These are phyloP conservation scores for Zarea fungicola DNA, from an alignment of 2,329 filamentous ascomycete genomes.

Conservation along the genomic window DNA sequence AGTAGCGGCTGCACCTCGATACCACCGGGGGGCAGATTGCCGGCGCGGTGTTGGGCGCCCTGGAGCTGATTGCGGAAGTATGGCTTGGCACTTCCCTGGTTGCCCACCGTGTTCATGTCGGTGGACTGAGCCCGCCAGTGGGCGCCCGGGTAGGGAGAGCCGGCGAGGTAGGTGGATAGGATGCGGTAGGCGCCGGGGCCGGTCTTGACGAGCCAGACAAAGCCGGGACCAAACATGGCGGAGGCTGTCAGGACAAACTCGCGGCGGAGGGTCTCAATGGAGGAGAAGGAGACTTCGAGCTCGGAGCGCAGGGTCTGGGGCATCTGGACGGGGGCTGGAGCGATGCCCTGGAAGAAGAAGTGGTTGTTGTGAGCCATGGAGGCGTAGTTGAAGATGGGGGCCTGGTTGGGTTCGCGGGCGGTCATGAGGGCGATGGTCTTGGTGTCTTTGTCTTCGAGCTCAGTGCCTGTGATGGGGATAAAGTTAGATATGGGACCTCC, in stretches of 20 bases:
- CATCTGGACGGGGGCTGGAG: constrained; percentile 44
- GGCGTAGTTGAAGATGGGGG: constrained; percentile 88
- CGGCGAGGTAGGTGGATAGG: constrained; percentile 85
- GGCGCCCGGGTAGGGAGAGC: constrained; percentile 78
- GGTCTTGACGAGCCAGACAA: constrained; percentile 83
- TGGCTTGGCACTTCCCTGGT: constrained; percentile 29
- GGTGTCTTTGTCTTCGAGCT: constrained; percentile 54
- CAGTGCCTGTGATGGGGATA: constrained; percentile 49
- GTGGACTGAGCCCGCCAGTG: constrained; percentile 67
- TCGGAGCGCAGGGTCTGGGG: constrained; percentile 49
- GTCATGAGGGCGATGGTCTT: constrained; percentile 68
- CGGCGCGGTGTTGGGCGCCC: constrained; percentile 21
- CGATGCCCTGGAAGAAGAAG: constrained; percentile 66
- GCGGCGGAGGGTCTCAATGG: constrained; percentile 71
- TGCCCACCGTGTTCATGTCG: constrained; percentile 63
- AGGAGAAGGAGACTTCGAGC: constrained; percentile 70
- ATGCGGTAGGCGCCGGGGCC: constrained; percentile 54
- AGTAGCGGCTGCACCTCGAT: constrained; percentile 69
- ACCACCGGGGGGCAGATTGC: constrained; percentile 56
- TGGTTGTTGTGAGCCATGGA: constrained; percentile 92
- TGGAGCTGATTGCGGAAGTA: constrained; percentile 36
- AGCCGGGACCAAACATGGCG: constrained; percentile 94
- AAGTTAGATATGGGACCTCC: constrained; percentile 13
- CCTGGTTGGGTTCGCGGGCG: constrained; percentile 71
- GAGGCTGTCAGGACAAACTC: constrained; percentile 77